phyloP scores from a whole-genome alignment of 2,329 filamentous ascomycete species.

The Tolypocladium guangdongense region DNA sequence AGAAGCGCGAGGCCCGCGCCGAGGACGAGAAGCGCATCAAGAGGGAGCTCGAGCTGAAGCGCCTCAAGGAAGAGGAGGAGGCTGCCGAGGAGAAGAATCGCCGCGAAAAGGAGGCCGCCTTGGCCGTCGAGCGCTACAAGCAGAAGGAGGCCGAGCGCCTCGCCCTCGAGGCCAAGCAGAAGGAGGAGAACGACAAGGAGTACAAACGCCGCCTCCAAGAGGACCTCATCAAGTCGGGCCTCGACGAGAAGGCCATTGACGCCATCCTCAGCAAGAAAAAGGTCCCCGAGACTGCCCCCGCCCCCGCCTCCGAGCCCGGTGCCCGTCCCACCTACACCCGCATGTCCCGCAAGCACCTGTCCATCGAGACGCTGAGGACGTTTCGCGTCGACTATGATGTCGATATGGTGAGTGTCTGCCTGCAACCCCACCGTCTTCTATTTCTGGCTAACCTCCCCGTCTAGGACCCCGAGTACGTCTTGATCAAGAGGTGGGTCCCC shows the following conservation, averaged over 20 bases:
- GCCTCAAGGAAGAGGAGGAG: conserved; percentile 34
- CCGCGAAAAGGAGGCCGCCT: conserved; percentile 33
- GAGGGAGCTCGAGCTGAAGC: conserved; percentile 38
- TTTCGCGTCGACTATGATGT: conserved; percentile 47
- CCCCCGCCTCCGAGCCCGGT: conserved; percentile 9
- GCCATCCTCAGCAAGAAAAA: conserved; percentile 49
- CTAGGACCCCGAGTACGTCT: conserved; percentile 56
- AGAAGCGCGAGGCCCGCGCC: conserved; percentile 31
- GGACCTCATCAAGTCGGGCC: conserved; percentile 45
- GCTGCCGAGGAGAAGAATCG: conserved; percentile 31
- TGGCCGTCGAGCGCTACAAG: conserved; percentile 41
- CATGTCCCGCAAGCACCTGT: conserved; percentile 51
- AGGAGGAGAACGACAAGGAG: conserved; percentile 38
- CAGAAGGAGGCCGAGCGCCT: conserved; percentile 35
- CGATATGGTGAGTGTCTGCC: conserved; percentile 35
- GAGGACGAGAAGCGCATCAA: conserved; percentile 40
- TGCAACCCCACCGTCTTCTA: background rate
- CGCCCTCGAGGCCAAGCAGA: conserved; percentile 34
- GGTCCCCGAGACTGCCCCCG: conserved; percentile 20
- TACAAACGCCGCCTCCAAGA: conserved; percentile 46
- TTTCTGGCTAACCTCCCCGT: conserved; percentile 18
- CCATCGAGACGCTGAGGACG: conserved; percentile 46
- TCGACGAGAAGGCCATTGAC: conserved; percentile 47
- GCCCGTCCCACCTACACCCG: conserved; percentile 48
- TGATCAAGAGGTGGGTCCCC: conserved; percentile 64